Base-by-base conservation (phyloP, 2,329 filamentous ascomycete genomes). In the Beauveria medogensis region DNA sequence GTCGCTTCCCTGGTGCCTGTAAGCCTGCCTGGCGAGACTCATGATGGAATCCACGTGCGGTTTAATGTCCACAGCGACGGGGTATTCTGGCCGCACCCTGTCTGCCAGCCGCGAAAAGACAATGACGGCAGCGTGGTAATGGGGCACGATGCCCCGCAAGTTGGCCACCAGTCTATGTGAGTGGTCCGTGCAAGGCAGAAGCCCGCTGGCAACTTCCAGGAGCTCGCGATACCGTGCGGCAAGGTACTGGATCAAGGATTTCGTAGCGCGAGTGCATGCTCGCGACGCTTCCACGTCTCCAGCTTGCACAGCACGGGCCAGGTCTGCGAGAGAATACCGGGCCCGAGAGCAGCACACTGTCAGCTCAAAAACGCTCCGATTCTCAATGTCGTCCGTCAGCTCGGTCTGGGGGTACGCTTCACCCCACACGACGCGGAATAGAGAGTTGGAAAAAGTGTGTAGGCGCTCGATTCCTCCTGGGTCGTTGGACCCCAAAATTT, bases 301-400 rank as follows among this genome's bases (percentile, higher is more conserved):
- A 4, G n/a, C 50, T 0, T 5, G 20, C 16, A 63, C 58, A 7
- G 67, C 66, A 12, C 62, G 60, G 8, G 67, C 67, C 3, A 73
- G 65, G 51, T 67, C 64, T 20, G 72, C 68, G 6, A 70, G 68
- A 65, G 69, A 67, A 51, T 67, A 72, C 1, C 72, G 68, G 3
- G 73, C 63, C 62, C 73, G 71, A 43, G 66, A 66, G 52, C 67
- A 68, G 37, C 67, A 67, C 7, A 68, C 69, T 18, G 71, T 64
- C 26, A 75, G 64, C 10, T 66, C 66, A 34, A 70, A 73, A 3
- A 72, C 65, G 40, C 67, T 71, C 22, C 71, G 66, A 46, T 74
- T 74, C 61, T 75, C 71, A 5, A 72, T 64, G 24, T 74, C 72
- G 44, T 74, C 72, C 1, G 73, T 59, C 20, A 74, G 57, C 65